Base-by-base conservation (phyloP, 78 protist genomes). In the Dictyostelium firmibasis region DNA sequence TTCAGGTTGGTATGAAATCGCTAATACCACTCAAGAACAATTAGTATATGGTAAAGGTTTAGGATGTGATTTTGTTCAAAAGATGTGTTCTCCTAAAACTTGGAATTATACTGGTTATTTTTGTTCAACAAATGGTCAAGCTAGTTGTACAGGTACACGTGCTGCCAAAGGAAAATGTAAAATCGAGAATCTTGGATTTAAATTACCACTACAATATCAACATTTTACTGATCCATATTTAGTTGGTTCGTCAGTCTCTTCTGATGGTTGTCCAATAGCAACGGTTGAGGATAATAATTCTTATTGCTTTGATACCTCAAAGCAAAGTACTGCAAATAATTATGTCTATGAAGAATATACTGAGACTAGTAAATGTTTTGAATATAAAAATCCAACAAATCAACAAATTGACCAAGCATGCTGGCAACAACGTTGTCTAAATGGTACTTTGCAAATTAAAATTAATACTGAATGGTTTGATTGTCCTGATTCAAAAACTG, bases 1-100 rank as follows among this genome's bases (percentile, higher is more conserved):
- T 44, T 35, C 93, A 27, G 93, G 93, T 25, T 87, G 93, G 93
- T 87, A 87, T 67, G 78, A 25, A 62, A 35, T 87, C 10, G n/a
- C 25, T 20, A 50, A 31, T 2, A 57, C 18, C 0, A 35, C 36
- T 20, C 16, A 23, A 27, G 57, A 64, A 31, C 84, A 69, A 36
- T 62, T 62, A 5, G n/a, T 60, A 29, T 87, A 75, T 47, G 83
- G 92, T 60, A 31, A 60, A 57, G 43, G 44, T 2, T 35, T 50
- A 25, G 92, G 85, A 9, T 76, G 84, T 76, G 50, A 57, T 60
- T 86, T 47, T 25, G 41, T 47, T 3, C 41, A 79, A 47, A n/a
- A 85, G 20, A 23, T 7, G 7, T 76, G 92, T 36, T 47, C 92
- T 5, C 8, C 36, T 0, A 2, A 1, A 20, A 35, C 83, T 29